Base-by-base conservation (phyloP, 108 stramenopile genomes). In the Nitzschia palea region DNA sequence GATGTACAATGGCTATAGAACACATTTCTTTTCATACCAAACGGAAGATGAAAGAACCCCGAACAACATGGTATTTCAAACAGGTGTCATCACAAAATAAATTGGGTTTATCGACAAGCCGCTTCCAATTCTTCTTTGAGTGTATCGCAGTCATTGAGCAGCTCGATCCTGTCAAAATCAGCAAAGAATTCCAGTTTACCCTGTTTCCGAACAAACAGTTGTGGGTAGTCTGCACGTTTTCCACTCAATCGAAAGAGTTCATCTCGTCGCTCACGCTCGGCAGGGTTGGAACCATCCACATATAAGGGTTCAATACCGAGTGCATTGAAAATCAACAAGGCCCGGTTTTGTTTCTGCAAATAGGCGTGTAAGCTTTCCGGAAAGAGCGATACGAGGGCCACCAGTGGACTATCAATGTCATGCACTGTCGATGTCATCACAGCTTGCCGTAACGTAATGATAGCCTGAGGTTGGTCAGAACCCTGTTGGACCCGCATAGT, bases 201-300 rank as follows among this genome's bases (percentile, higher is more conserved):
- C 2, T 8, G 23, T 34, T 60, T 60, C 27, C 59, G 59, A 25
- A 60, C 40, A 77, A 86, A 89, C 42, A 89, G 79, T 47, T 89
- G 88, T 2, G 88, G 88, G 67, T 83, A 89, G 23, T 77, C 65
- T 17, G 67, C 88, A 0, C 83, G 62, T 9, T 70, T 55, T 3
- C 86, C 86, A 34, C 81, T 83, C 6, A 86, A 73, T 3, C 50
- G 70, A 53, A 86, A 86, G 18, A 89, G 59, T 50, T 76, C 70
- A 55, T 83, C 69, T 27, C 88, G 68, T 44, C 65, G 56, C 5
- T 74, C 70, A 27, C 26, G 66, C 48, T 68, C 73, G 65, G n/a
- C 44, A 3, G 81, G 76, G 65, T 89, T 72, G 10, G 52, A 71
- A 20, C 84, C 88, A 66, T 89, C 88, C 28, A 89, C 62, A 30